These are phyloP conservation scores for Dissophora globulifera DNA, from an alignment of 192 early-diverging fungal species.

Conservation along the genomic window DNA sequence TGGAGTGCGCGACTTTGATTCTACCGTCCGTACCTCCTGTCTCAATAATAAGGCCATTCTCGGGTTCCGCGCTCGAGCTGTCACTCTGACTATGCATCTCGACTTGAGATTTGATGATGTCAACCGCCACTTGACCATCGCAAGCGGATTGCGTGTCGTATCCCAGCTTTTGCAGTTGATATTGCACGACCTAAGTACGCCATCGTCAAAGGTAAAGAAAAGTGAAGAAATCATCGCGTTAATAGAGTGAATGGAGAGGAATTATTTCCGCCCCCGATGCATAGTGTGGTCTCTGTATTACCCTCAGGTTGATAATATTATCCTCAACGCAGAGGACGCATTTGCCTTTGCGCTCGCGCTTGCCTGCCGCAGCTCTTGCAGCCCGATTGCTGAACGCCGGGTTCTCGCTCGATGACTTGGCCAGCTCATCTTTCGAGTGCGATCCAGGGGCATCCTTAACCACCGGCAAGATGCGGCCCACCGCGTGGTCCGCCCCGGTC, in stretches of 20 bases:
- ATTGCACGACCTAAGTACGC: slow-evolving; percentile 60
- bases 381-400: slow-evolving; percentile 28
- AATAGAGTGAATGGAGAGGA: no score
- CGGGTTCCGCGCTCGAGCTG: neutral
- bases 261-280: no score
- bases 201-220: no score
- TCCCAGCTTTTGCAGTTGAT: slow-evolving; percentile 64
- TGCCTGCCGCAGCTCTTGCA: slow-evolving; percentile 29
- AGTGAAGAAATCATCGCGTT: neutral
- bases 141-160: slow-evolving; percentile 58
- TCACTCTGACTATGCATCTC: slow-evolving; percentile 5
- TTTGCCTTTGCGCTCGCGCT: slow-evolving; percentile 31
- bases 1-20: neutral
- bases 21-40: slow-evolving; percentile 8
- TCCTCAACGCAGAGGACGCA: slow-evolving; percentile 56
- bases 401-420: slow-evolving; percentile 8
- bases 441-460: neutral
- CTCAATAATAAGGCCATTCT: neutral
- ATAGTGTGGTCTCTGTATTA: slow-evolving; percentile 3
- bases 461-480: neutral
- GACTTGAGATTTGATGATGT: slow-evolving; percentile 44
- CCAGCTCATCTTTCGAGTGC: neutral
- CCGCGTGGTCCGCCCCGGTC: neutral
- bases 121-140: slow-evolving; percentile 69
- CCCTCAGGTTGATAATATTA: slow-evolving; percentile 67